Evolutionary conservation across 1,139 yeast genomes (phyloP), one percentile per base, ranked within the genome.

Genomic region (Protomyces inundatus): DNA sequence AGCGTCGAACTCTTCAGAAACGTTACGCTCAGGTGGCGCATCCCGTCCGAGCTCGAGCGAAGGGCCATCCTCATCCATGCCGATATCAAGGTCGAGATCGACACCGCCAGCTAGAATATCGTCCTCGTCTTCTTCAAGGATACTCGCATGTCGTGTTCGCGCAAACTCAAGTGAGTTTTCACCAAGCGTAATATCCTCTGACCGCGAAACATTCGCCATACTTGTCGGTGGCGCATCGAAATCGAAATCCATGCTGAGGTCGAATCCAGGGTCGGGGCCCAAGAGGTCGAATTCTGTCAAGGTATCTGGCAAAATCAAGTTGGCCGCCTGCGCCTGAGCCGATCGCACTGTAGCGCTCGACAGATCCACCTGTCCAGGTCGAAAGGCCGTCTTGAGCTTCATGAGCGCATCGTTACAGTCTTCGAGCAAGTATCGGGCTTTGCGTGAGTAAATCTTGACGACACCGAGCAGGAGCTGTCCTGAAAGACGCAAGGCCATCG

Each of bases 381-480:
- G 79, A 76, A 91, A 91, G 3, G 95, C 84, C 55, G 87, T 82
- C 70, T 88, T 88, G 70, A 91, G 79, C 72, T 85, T 87, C 67
- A 84, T 77, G 65, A 91, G 77, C 1, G 91, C 87, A 69, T 89
- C 95, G 61, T 84, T 82, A 51, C 90, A 93, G 72, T 93, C 98
- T 67, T 90, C 95, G 60, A 88, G 79, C 53, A 93, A 78, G 70
- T 89, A 88, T 69, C 86, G 86, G 33, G 97, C 90, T 75, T 91
- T 90, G 67, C 95, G 80, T 39, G 93, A 86, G 75, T 90, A 91
- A 32, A 93, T 91, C 66, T 90, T 81, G 39, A 90, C 96, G 10
- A 93, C 90, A 58, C 98, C 98, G 64, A 88, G 84, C 60, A 93
- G 79, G 65, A 91, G 79, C 72, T 90, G 97, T 6, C 97, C 97